Evolutionary conservation across 345 rosid genomes (phyloP).

Genomic region (Syzygium aromaticum): DNA sequence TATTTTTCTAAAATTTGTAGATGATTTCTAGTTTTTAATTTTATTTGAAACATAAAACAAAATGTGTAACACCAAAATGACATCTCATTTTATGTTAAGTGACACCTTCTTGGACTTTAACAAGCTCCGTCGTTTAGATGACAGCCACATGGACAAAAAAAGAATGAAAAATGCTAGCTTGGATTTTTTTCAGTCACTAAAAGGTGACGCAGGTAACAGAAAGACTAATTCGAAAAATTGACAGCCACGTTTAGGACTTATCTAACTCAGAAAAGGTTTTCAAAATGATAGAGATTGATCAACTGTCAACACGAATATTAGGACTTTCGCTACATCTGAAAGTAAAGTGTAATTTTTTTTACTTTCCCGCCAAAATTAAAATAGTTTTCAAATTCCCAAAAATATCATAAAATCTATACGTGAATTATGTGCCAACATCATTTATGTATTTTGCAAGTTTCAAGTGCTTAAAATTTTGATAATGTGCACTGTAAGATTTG

Average conservation of each 20-base stretch:
- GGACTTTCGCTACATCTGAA: not conserved
- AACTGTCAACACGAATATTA: not conserved
- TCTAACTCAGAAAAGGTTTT: not conserved
- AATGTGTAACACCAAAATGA: not conserved
- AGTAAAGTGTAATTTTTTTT: not conserved
- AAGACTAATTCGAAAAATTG: not conserved
- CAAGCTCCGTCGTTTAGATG: not conserved
- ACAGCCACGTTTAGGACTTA: not conserved
- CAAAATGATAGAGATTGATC: not conserved
- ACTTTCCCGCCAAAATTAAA: not conserved
- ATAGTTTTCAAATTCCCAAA: not conserved
- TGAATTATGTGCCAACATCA: not conserved
- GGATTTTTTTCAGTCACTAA: not conserved
- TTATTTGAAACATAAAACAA: not conserved
- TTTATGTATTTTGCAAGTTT: not conserved
- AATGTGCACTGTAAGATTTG: not conserved
- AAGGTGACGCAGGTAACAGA: not conserved
- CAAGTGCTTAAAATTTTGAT: not conserved
- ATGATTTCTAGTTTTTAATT: not conserved
- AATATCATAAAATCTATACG: not conserved
- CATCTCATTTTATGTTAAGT: not conserved
- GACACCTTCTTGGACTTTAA: not conserved
- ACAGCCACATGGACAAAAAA: not conserved
- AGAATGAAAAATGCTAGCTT: not conserved
- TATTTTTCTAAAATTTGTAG: not conserved